These are phyloP conservation scores for Quambalaria eucalypti DNA, from an alignment of 1,284 basidiomycete species.

Conservation along the genomic window DNA sequence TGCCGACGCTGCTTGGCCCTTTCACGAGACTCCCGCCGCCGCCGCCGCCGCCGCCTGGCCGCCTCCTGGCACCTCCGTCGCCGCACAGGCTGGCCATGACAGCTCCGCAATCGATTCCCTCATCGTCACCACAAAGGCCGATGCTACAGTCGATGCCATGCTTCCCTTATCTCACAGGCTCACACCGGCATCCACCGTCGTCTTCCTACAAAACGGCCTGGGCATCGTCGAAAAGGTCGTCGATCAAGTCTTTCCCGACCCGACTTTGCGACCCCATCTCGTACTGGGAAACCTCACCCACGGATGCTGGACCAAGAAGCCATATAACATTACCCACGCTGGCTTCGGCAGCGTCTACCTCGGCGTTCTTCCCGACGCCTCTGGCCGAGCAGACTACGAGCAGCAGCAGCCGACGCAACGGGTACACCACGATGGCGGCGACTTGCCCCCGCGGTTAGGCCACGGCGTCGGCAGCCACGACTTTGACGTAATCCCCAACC, in stretches of 20 bases:
- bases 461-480: conserved; percentile 11
- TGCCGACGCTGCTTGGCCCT: too few relatives aligned
- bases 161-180: conserved; percentile 60
- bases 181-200: conserved; percentile 64
- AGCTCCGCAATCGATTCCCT: conserved; percentile 50
- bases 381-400: conserved; percentile 33
- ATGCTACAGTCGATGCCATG: conserved; percentile 59
- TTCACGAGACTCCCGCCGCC: too few relatives aligned
- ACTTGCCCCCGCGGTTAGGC: not conserved
- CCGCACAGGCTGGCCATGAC: not conserved
- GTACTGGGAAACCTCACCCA: conserved; percentile 76
- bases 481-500: conserved; percentile 24
- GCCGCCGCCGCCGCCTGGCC: not conserved
- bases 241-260: conserved; percentile 63
- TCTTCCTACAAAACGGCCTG: conserved; percentile 83
- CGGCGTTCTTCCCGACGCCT: conserved; percentile 63
- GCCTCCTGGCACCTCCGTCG: conserved; percentile 42
- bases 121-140: conserved; percentile 73
- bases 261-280: conserved; percentile 68
- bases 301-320: conserved; percentile 54
- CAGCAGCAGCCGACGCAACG: not conserved
- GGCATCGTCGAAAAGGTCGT: conserved; percentile 76
- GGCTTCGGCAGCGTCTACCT: conserved; percentile 66
- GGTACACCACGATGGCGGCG: not conserved
- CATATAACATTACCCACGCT: conserved; percentile 63